phyloP scores from a whole-genome alignment of 2,329 filamentous ascomycete genomes.

The Coniella lustricola region DNA sequence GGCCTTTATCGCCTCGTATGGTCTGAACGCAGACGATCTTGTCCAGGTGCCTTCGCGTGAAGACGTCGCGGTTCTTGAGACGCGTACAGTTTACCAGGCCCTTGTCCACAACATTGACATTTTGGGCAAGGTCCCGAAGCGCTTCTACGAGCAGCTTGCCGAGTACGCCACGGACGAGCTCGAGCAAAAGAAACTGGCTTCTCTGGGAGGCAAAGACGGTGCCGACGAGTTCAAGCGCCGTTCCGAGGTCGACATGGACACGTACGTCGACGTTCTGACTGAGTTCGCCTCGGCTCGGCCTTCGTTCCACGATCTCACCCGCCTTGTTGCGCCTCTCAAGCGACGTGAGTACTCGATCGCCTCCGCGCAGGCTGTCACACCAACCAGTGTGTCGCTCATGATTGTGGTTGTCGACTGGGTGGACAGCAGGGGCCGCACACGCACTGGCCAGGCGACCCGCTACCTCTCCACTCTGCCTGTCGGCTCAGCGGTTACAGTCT shows the following conservation, averaged over 20 bases:
- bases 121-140: constrained; percentile 92
- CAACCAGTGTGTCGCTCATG: constrained; percentile 84
- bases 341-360: constrained; percentile 98
- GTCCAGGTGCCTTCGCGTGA: constrained; percentile 91
- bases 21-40: constrained; percentile 71
- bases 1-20: constrained; percentile 86
- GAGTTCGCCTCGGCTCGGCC: constrained; percentile 89
- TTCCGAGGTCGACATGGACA: constrained; percentile 82
- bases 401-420: constrained; percentile 97
- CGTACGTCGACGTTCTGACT: constrained; percentile 81
- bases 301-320: constrained; percentile 77
- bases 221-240: constrained; percentile 88
- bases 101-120: constrained; percentile 91
- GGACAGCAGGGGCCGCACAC: constrained; percentile 77
- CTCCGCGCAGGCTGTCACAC: constrained; percentile 90
- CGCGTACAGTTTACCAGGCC: constrained; percentile 87
- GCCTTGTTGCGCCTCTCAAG: constrained; percentile 87
- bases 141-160: constrained; percentile 89
- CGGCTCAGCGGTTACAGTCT: constrained; percentile 77
- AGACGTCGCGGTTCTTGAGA: constrained; percentile 65
- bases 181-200: constrained; percentile 73
- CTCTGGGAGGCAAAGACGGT: constrained; percentile 70
- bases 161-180: constrained; percentile 77
- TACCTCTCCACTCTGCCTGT: constrained; percentile 73
- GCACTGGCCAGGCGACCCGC: constrained; percentile 86